Evolutionary conservation across 352 stramenopile genomes (phyloP).

Genomic region (Pythium aquatile): DNA sequence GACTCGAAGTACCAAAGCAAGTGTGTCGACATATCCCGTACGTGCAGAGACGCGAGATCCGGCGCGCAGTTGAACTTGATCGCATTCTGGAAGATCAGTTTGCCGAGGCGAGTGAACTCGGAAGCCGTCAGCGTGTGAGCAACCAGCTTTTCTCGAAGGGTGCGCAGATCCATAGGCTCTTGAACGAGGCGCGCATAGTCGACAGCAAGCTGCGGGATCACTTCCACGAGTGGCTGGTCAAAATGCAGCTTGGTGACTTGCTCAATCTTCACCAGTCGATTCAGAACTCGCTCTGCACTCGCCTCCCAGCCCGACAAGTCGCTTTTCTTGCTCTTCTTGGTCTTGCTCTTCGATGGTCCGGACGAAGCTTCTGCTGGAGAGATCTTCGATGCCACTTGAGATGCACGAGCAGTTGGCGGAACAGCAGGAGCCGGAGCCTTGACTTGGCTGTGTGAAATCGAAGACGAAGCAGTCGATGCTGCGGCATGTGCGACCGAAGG

Average conservation of each 20-base stretch:
- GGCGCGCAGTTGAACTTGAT: conserved; percentile 77
- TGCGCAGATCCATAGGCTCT: conserved; percentile 82
- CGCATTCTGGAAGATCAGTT: conserved; percentile 82
- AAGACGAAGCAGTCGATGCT: conserved; percentile 1
- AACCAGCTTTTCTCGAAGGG: conserved; percentile 63
- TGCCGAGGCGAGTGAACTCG: conserved; percentile 74
- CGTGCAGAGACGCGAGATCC: conserved; percentile 64
- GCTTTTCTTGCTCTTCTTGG: conserved; percentile 76
- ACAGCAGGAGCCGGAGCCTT: not conserved
- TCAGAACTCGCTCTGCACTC: conserved; percentile 65
- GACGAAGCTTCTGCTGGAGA: conserved; percentile 28
- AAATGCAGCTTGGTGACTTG: conserved; percentile 82
- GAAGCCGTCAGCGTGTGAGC: conserved; percentile 39
- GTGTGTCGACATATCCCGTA: conserved; percentile 80
- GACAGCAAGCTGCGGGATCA: conserved; percentile 66
- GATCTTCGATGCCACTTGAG: conserved; percentile 34
- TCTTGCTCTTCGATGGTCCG: conserved; percentile 37
- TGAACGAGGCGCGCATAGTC: conserved; percentile 67
- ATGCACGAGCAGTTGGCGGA: not conserved
- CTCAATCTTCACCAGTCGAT: conserved; percentile 74
- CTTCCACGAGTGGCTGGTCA: conserved; percentile 65
- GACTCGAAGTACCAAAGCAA: conserved; percentile 86
- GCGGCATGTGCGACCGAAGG: not conserved
- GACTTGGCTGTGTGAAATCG: not conserved
- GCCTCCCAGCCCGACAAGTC: conserved; percentile 75